Base-by-base conservation (phyloP, 2,329 filamentous ascomycete genomes). In the Phialocephala sp. region DNA sequence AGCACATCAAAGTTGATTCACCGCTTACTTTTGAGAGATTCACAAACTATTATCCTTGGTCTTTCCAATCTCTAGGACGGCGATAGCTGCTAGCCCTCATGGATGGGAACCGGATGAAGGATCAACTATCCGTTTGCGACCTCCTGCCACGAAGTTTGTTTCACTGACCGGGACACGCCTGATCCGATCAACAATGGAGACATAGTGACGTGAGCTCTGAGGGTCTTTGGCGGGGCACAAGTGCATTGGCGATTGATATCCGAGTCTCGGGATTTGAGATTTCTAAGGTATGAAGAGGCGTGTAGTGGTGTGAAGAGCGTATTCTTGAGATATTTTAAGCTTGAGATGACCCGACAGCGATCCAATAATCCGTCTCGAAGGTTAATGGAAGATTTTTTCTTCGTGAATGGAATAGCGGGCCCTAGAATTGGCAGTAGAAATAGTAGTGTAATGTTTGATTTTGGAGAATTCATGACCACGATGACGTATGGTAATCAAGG, bases 281-380 rank as follows among this genome's bases (percentile, higher is more conserved):
- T 39, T 24, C 6, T 22, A 39, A 22, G 18, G 55, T 57, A 9
- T 39, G 55, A 57, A 36, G 24, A 50, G n/a, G 8, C 22, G 27
- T 32, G 43, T 11, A 20, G 43, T 55, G 20, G 14, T 55, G 24
- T 39, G 18, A 1, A 2, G 55, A 2, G n/a, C 12, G 14, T n/a
- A 15, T 32, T 57, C 39, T 57, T 57, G 14, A 22, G 35, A 22
- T 20, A 24, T 14, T 37, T 36, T 39, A 57, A 37, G 18, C 55
- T n/a, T 57, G 55, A 57, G 55, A 57, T n/a, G n/a, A 57, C 18
- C 8, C 39, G 55, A 57, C 32, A 39, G 35, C 18, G 55, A 57
- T 57, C 55, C 12, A 32, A 57, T n/a, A 8, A 41, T 57, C 55
- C 55, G 18, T 36, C 18, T 11, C 8, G 55, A 57, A 57, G 55